These are phyloP conservation scores for Hanseniaspora occidentalis DNA, from an alignment of 805 yeast genomes.

Conservation along the genomic window DNA sequence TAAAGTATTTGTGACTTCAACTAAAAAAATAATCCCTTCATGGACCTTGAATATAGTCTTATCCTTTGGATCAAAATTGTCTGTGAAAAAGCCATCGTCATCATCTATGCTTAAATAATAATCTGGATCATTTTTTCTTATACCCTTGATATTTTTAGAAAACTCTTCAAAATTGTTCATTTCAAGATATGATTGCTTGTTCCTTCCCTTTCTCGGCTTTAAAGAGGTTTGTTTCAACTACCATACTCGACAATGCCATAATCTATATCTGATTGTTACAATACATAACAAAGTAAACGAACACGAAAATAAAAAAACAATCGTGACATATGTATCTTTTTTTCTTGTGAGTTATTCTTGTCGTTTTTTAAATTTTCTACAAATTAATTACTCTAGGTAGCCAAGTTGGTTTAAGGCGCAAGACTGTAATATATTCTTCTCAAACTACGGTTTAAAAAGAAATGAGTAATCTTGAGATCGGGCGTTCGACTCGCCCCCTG, in stretches of 20 bases:
- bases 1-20: constrained; percentile 42
- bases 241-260: too few species aligned
- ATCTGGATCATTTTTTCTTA: not conserved
- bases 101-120: not conserved
- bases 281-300: too few species aligned
- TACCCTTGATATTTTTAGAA: not conserved
- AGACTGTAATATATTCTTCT: constrained; percentile 4
- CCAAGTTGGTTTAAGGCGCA: constrained; percentile 7
- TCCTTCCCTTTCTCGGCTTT: too few species aligned
- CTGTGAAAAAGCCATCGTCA: not conserved
- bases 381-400: constrained; percentile 3
- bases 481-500: constrained; percentile 14
- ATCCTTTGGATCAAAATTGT: constrained; percentile 4
- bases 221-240: too few species aligned
- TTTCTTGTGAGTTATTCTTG: not conserved
- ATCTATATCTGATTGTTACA: too few species aligned
- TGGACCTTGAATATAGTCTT: constrained; percentile 31
- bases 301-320: too few species aligned
- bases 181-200: too few species aligned
- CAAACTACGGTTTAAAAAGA: not conserved
- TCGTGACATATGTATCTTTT: too few species aligned
- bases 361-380: not conserved
- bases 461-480: constrained; percentile 9
- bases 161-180: not conserved
- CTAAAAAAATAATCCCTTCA: constrained; percentile 52